Evolutionary conservation across 805 yeast species (phyloP).

Genomic region (Lachancea waltii): DNA sequence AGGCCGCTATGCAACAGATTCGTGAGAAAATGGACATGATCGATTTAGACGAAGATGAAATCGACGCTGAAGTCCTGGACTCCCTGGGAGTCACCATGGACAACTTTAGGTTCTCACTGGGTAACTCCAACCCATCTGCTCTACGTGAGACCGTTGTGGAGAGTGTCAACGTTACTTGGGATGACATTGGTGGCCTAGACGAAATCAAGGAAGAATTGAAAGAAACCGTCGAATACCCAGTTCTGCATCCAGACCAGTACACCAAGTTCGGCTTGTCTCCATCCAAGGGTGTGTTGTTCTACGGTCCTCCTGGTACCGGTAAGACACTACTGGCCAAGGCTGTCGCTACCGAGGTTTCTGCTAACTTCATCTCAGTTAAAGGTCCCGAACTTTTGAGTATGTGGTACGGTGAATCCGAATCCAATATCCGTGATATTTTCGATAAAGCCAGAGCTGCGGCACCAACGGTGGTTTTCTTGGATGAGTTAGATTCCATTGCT

Average conservation of each 20-base stretch:
- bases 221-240: conserved; percentile 99
- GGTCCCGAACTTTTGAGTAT: conserved; percentile 95
- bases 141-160: conserved; percentile 99
- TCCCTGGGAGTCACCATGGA: conserved; percentile 98
- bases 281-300: conserved; percentile 95
- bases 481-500: conserved; percentile 96
- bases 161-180: conserved; percentile 98
- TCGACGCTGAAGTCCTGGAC: conserved; percentile 94
- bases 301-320: conserved; percentile 99
- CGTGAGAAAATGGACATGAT: conserved; percentile 99
- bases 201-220: conserved; percentile 92
- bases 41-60: conserved; percentile 91
- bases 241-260: conserved; percentile 96
- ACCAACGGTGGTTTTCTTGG: conserved; percentile 97
- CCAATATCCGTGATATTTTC: conserved; percentile 93
- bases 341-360: conserved; percentile 98
- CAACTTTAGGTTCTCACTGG: conserved; percentile 94
- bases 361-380: conserved; percentile 94
- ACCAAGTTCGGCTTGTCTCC: conserved; percentile 97
- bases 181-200: conserved; percentile 98
- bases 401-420: conserved; percentile 99
- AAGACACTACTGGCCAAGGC: conserved; percentile 97
- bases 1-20: conserved; percentile 99
- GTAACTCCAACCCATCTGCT: conserved; percentile 98
- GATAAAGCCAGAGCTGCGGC: conserved; percentile 99